Evolutionary conservation across 169 alveolate genomes (phyloP).

Genomic region (Theileria equi): DNA sequence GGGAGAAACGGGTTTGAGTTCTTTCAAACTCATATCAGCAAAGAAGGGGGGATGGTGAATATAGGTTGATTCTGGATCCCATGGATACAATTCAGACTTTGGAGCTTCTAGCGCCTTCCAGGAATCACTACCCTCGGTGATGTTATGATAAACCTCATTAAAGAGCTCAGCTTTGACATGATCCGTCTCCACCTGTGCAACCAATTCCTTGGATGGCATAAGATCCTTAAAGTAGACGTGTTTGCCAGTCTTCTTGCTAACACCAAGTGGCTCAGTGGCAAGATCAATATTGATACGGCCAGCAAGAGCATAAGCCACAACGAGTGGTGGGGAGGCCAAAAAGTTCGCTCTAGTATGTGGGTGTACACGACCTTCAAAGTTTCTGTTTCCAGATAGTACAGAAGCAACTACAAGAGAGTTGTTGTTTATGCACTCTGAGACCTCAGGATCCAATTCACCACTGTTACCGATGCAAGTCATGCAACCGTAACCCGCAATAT

Average conservation of each 20-base stretch:
- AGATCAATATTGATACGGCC: conserved; percentile 91
- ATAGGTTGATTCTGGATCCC: conserved; percentile 92
- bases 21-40: conserved; percentile 66
- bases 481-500: conserved; percentile 96
- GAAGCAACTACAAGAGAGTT: conserved; percentile 90
- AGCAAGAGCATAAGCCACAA: conserved; percentile 93
- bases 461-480: conserved; percentile 97
- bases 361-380: conserved; percentile 95
- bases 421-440: conserved; percentile 83
- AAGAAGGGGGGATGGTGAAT: conserved; percentile 94
- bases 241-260: conserved; percentile 81
- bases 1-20: conserved; percentile 54
- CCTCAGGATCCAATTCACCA: conserved; percentile 91
- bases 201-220: conserved; percentile 88
- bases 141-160: conserved; percentile 85
- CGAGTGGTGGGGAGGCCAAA: conserved; percentile 96
- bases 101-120: conserved; percentile 90
- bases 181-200: conserved; percentile 71
- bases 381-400: conserved; percentile 93
- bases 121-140: conserved; percentile 87
- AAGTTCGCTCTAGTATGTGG: conserved; percentile 93
- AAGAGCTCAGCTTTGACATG: conserved; percentile 89
- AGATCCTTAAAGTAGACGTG: conserved; percentile 88
- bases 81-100: conserved; percentile 81
- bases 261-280: conserved; percentile 87